Conservation (phyloP, 2,329 filamentous ascomycete species). For the Parastagonospora nodorum region DNA sequence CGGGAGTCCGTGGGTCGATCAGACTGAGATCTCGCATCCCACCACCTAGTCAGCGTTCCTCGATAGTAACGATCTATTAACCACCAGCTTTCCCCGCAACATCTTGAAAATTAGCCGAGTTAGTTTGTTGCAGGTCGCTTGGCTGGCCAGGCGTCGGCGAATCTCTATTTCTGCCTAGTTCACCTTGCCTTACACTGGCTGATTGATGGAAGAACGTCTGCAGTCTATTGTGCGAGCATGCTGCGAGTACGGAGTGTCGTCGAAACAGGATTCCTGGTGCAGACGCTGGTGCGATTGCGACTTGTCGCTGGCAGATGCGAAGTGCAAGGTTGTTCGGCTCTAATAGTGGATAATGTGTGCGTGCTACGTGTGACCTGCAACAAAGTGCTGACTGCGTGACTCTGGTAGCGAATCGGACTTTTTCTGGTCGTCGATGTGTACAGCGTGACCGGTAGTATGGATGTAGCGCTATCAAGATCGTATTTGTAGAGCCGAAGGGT, state of each 20-base stretch:
- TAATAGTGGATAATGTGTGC: slow-evolving; percentile 17
- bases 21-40: slow-evolving; percentile 10
- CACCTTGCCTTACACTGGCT: not conserved
- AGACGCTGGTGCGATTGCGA: not conserved
- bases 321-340: slow-evolving; percentile 4
- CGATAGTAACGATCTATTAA: not conserved
- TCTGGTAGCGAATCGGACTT: slow-evolving; percentile 8
- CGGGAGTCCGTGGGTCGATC: slow-evolving; percentile 3
- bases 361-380: slow-evolving; percentile 4
- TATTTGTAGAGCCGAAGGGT: too few relatives aligned
- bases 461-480: too few relatives aligned
- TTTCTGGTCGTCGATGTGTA: not conserved
- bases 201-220: not conserved
- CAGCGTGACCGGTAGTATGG: too few relatives aligned
- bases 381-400: not conserved
- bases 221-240: not conserved
- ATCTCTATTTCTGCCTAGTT: not conserved
- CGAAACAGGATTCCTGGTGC: not conserved
- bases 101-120: slow-evolving; percentile 7
- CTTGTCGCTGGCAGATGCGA: not conserved
- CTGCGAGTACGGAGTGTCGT: not conserved
- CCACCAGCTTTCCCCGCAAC: slow-evolving; percentile 5
- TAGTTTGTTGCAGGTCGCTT: not conserved
- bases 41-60: slow-evolving; percentile 10
- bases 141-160: not conserved